Base-by-base conservation (phyloP, 2,329 filamentous ascomycete genomes). In the Monosporascus sp. region DNA sequence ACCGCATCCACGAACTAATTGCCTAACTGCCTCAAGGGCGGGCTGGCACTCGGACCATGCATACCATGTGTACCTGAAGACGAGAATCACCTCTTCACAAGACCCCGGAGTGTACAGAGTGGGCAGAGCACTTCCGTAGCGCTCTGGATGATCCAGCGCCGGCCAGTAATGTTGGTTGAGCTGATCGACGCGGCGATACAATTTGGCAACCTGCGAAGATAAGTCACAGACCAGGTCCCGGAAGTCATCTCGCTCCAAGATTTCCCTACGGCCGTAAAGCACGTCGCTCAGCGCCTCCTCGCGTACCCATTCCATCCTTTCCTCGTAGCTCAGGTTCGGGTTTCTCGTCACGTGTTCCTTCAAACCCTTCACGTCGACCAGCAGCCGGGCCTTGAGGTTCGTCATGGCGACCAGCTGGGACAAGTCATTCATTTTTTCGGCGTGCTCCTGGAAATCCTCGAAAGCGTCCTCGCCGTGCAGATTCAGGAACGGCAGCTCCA, bases 391-490 rank as follows among this genome's bases (percentile, higher is more conserved):
- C 50, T 62, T 62, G 15, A 62, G n/a, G 17, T 58, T 53, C 24
- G 55, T 54, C n/a, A 62, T 22, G 48, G 47, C 47, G 11, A 39
- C 52, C 3, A 56, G 46, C 34, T 53, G 42, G 41, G 47, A 50
- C 8, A 58, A 36, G 25, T 57, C 47, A 7, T 27, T 25, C 3
- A 51, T 8, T 5, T 22, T 38, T 4, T 49, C 20, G 17, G 44
- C 34, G 22, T 25, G 44, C 0, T 11, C 20, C 4, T 50, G 37
- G 25, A 45, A 3, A n/a, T 36, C 25, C 60, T 82, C 79, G 66
- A 90, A 85, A 0, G 85, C 85, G 5, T 80, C 85, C 58, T 86
- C 78, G 15, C 89, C 69, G 63, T 86, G 79, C 54, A 84, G 75
- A 50, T 85, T 76, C 51, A 89, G 69, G 39, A 79, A 73, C 50